Evolutionary conservation across 495 filamentous ascomycete genomes (phyloP).

Genomic region (Copromyces sp.): DNA sequence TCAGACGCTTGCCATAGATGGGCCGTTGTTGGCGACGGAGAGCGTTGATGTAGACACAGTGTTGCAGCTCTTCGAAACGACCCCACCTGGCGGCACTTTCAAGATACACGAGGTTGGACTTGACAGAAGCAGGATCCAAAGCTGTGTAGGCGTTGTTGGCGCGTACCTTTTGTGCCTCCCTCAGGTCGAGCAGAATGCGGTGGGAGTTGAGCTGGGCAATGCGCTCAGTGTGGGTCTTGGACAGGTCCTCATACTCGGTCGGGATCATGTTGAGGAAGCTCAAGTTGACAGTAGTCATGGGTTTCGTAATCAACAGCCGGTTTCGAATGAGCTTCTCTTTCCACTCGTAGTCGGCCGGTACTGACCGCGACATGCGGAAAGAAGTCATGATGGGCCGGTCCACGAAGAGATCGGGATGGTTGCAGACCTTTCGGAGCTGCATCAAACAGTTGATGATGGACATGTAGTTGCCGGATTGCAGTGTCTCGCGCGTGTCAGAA

Average conservation of each 20-base stretch:
- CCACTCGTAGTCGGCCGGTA: slow-evolving; percentile 64
- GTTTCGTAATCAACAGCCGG: slow-evolving; percentile 53
- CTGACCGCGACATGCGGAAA: slow-evolving; percentile 81
- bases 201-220: slow-evolving; percentile 56
- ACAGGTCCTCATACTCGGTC: slow-evolving; percentile 57
- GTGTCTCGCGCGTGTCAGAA: slow-evolving; percentile 75
- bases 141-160: slow-evolving; percentile 48
- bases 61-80: slow-evolving; percentile 68
- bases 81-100: slow-evolving; percentile 61
- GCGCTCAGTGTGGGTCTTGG: slow-evolving; percentile 48
- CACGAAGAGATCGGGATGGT: slow-evolving; percentile 95
- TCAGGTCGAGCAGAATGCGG: slow-evolving; percentile 48
- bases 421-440: slow-evolving; percentile 97
- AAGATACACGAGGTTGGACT: slow-evolving; percentile 59
- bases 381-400: slow-evolving; percentile 97
- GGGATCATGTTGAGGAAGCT: slow-evolving; percentile 76
- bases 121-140: slow-evolving; percentile 50
- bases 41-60: slow-evolving; percentile 70
- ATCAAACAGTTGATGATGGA: slow-evolving; percentile 98
- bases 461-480: slow-evolving; percentile 92
- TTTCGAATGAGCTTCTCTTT: slow-evolving; percentile 65
- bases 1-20: slow-evolving; percentile 65
- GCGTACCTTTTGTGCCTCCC: slow-evolving; percentile 51
- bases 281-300: slow-evolving; percentile 56
- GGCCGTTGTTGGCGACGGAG: slow-evolving; percentile 72